Evolutionary conservation across 2,329 filamentous ascomycete species (phyloP), one percentile per base, ranked within the genome.

Genomic region (Diaporthe citrichinensis): DNA sequence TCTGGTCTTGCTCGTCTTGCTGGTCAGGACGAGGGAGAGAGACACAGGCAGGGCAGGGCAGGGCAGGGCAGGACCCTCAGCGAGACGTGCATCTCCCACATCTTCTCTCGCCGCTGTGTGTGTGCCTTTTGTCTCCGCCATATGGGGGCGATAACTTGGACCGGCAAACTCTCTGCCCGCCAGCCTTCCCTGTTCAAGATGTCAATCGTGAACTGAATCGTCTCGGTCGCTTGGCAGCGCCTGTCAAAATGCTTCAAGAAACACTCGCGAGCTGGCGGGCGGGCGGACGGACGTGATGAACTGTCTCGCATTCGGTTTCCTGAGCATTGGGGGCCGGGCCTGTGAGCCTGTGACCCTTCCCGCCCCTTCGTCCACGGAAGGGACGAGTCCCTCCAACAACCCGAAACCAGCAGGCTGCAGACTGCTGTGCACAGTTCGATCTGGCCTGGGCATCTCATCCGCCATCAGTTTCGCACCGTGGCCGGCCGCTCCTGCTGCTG

Each of bases 171-270:
- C 62, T 53, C 62, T 53, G 23, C 34, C 62, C 62, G 31, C 46
- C 46, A 51, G 23, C n/a, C 20, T 53, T 25, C 31, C 62, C 46
- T 68, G 62, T 39, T 39, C 46, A 17, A 68, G 14, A 51, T 25
- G 62, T 53, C 46, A 68, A 68, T 68, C 62, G 62, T 53, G 62
- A 68, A 68, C 46, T 46, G 23, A 53, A 68, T 53, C 62, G 62
- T 25, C 62, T 39, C 46, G 15, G 62, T 28, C 62, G 62, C 62
- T 53, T 68, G 62, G 62, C 62, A 20, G 14, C 31, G 46, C 46
- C 46, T 68, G 62, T 68, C 62, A 68, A 53, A 53, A 68, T 53
- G 62, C 31, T 23, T 25, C 14, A 53, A 46, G 46, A 53, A 68
- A 68, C 44, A 20, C 39, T 15, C 2, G 28, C 28, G 61, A 39